phyloP scores from a whole-genome alignment of 2,329 filamentous ascomycete genomes.

The Zymoseptoria tritici region DNA sequence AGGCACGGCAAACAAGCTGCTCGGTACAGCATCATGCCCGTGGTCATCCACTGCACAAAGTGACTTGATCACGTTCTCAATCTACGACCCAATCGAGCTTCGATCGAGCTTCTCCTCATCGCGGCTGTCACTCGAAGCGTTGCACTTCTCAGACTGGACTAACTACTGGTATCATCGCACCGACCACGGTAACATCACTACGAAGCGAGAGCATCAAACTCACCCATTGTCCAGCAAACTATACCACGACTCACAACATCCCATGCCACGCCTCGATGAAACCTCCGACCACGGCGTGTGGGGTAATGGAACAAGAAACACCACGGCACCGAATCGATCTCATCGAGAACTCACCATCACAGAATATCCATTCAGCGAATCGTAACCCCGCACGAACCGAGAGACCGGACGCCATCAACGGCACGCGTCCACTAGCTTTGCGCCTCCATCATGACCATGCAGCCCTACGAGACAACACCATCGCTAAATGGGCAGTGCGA shows the following conservation, averaged over 20 bases:
- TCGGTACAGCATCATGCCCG: background rate
- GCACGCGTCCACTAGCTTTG: background rate
- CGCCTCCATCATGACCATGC: too few species aligned
- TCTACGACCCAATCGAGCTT: background rate
- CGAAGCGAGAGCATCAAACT: background rate
- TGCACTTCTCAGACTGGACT: background rate
- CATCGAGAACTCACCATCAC: background rate
- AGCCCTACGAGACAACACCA: background rate
- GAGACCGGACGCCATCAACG: background rate
- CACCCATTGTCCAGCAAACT: background rate
- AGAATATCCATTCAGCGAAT: background rate
- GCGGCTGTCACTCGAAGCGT: too few species aligned
- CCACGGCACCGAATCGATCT: background rate
- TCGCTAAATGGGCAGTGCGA: background rate
- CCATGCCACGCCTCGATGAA: background rate
- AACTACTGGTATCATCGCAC: background rate
- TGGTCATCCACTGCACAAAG: background rate
- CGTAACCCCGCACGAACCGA: background rate
- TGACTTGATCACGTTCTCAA: background rate
- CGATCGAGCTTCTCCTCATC: background rate
- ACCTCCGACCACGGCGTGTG: background rate
- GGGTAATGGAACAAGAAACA: background rate
- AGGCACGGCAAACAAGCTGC: background rate
- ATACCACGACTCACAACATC: background rate
- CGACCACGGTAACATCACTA: background rate